Percentiles rank a stretch among this genome's conserved stretches.
phyloP scores from a whole-genome alignment of 2,329 filamentous ascomycete species.

The Diplocarpon mali region DNA sequence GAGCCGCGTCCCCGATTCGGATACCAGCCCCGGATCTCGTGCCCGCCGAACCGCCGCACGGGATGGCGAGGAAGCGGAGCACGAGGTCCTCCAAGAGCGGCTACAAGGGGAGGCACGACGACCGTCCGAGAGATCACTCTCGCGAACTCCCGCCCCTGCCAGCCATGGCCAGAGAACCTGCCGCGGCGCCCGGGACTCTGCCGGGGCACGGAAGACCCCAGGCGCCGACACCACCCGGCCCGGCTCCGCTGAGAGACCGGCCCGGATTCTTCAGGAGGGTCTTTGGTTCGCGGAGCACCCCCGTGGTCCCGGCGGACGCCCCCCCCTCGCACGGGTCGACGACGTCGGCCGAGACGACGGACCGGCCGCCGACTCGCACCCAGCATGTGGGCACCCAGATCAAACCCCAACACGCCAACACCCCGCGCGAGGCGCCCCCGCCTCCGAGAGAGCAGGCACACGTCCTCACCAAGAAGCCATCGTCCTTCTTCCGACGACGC shows the following conservation, averaged over 20 bases:
- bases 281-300: conserved; percentile 55
- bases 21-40: conserved; percentile 16
- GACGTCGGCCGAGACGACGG: conserved; percentile 30
- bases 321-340: conserved; percentile 27
- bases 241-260: conserved; percentile 49
- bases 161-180: conserved; percentile 34
- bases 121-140: conserved; percentile 25
- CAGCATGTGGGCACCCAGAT: conserved; percentile 36
- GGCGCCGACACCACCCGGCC: conserved; percentile 26
- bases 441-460: conserved; percentile 23
- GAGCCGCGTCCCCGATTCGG: conserved; percentile 30
- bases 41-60: conserved; percentile 17
- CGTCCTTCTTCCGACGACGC: conserved; percentile 84
- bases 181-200: conserved; percentile 41
- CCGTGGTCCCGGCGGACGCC: conserved; percentile 26
- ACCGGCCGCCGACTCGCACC: conserved; percentile 30
- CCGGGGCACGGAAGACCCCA: conserved; percentile 36
- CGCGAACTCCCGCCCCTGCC: conserved; percentile 25
- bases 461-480: conserved; percentile 74
- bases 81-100: conserved; percentile 40
- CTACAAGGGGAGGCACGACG: conserved; percentile 24
- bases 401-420: conserved; percentile 29
- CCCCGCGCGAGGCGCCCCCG: conserved; percentile 22
- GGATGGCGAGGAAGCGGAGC: conserved; percentile 45
- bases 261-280: conserved; percentile 89